phyloP scores from a whole-genome alignment of 805 yeast genomes.

The Yarrowia sp. region DNA sequence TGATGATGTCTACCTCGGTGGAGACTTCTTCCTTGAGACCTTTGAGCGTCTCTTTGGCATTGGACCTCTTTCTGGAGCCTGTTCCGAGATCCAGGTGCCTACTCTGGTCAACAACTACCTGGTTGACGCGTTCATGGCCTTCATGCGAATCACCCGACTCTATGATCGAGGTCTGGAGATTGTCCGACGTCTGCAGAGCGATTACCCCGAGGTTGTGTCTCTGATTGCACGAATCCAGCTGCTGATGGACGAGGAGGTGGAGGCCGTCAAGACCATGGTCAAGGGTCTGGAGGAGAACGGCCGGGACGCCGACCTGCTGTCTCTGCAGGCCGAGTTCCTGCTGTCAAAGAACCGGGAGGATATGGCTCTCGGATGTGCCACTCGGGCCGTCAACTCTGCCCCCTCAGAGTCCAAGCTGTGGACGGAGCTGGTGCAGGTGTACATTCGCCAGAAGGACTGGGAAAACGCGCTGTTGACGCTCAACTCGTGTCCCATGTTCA shows the following conservation, averaged over 20 bases:
- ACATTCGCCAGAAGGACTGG: slow-evolving; percentile 54
- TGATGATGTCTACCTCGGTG: slow-evolving; percentile 31
- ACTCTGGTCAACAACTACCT: slow-evolving; percentile 61
- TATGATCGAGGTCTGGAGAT: slow-evolving; percentile 60
- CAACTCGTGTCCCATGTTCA: slow-evolving; percentile 72
- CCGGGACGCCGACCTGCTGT: slow-evolving; percentile 55
- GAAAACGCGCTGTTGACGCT: slow-evolving; percentile 60
- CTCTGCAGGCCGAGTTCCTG: slow-evolving; percentile 63
- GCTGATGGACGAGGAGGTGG: slow-evolving; percentile 45
- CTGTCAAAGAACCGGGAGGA: slow-evolving; percentile 51
- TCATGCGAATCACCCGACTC: slow-evolving; percentile 60
- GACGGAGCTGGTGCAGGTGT: slow-evolving; percentile 60
- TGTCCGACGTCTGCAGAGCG: slow-evolving; percentile 48
- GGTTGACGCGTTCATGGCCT: slow-evolving; percentile 68
- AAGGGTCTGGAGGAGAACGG: slow-evolving; percentile 43
- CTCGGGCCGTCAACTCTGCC: slow-evolving; percentile 58
- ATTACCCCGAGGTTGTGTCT: slow-evolving; percentile 52
- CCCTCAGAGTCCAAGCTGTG: slow-evolving; percentile 76
- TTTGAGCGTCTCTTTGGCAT: slow-evolving; percentile 63
- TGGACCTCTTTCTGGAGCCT: slow-evolving; percentile 66
- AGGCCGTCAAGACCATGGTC: slow-evolving; percentile 47
- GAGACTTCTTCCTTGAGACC: slow-evolving; percentile 55
- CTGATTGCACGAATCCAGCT: slow-evolving; percentile 46
- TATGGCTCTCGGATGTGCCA: slow-evolving; percentile 58
- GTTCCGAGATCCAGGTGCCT: slow-evolving; percentile 66